Evolutionary conservation across 805 yeast species (phyloP).

Genomic region (Yarrowia hollandica): DNA sequence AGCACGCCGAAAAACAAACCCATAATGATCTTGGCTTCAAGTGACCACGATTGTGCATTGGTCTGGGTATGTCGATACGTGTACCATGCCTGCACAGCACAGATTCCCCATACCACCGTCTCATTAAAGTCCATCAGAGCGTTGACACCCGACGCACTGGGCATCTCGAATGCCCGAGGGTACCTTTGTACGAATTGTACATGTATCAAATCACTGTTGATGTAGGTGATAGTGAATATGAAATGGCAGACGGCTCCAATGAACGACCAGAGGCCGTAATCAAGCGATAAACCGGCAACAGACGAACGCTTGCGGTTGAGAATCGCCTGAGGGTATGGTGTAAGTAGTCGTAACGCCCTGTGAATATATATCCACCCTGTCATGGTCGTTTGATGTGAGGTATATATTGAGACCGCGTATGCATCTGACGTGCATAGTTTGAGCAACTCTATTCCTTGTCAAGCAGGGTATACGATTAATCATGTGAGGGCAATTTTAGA

Average conservation of each 20-base stretch:
- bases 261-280: constrained; percentile 20
- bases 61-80: constrained; percentile 14
- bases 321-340: constrained; percentile 17
- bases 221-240: constrained; percentile 4
- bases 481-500: too few species aligned
- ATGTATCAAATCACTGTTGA: not conserved
- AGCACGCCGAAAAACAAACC: not conserved
- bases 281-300: constrained; percentile 29
- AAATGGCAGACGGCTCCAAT: constrained; percentile 5
- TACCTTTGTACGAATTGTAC: constrained; percentile 2
- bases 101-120: not conserved
- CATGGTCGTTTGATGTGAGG: not conserved
- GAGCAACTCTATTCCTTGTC: too few species aligned
- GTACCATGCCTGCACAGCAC: not conserved
- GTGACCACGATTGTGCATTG: constrained; percentile 14
- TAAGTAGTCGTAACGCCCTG: not conserved
- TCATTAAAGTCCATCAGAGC: constrained; percentile 7
- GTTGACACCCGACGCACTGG: not conserved
- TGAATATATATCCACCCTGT: constrained; percentile 9
- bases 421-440: not conserved
- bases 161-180: constrained; percentile 6
- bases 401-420: not conserved
- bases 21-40: constrained; percentile 25
- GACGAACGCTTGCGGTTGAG: constrained; percentile 16
- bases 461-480: too few species aligned